Percentiles rank a stretch among this genome's conserved stretches.
Conservation (phyloP, 2,329 filamentous ascomycete genomes). For the Colletotrichum falcatum region DNA sequence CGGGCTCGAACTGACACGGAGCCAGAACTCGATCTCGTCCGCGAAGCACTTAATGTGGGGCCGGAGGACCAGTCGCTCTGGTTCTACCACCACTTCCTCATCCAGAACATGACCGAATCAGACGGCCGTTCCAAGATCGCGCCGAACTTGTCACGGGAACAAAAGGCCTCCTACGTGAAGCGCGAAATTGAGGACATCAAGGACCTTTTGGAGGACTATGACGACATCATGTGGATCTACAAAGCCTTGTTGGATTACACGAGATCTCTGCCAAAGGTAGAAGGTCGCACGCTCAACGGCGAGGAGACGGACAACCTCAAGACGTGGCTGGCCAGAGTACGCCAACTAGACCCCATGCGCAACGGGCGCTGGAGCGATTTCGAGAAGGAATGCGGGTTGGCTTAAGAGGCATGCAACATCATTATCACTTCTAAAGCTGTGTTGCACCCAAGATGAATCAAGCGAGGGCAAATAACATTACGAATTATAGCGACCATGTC, state of each 20-base stretch:
- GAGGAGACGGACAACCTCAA: constrained; percentile 60
- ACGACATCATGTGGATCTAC: constrained; percentile 83
- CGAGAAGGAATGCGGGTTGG: constrained; percentile 49
- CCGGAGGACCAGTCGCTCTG: constrained; percentile 96
- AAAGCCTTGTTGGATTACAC: constrained; percentile 85
- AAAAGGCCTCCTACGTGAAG: constrained; percentile 74
- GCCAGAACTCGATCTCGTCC: constrained; percentile 79
- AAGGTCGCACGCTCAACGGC: constrained; percentile 54
- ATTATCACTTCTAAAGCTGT: not conserved
- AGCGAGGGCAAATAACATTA: constrained; percentile 21
- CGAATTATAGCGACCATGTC: constrained; percentile 19
- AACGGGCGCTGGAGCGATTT: constrained; percentile 81
- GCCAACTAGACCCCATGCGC: constrained; percentile 79
- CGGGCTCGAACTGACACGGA: not conserved
- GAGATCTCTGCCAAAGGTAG: constrained; percentile 66
- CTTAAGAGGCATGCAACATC: not conserved
- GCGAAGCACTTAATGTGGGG: constrained; percentile 85
- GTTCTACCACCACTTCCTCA: constrained; percentile 94
- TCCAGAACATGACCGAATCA: constrained; percentile 73
- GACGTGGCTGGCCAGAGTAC: constrained; percentile 73
- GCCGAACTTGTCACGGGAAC: constrained; percentile 68
- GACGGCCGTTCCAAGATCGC: constrained; percentile 69
- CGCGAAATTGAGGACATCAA: constrained; percentile 81
- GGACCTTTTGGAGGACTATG: constrained; percentile 71
- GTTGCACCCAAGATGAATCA: not conserved